Evolutionary conservation across 2,329 filamentous ascomycete species (phyloP), one percentile per base, ranked within the genome.

Genomic region (Hortaea werneckii): DNA sequence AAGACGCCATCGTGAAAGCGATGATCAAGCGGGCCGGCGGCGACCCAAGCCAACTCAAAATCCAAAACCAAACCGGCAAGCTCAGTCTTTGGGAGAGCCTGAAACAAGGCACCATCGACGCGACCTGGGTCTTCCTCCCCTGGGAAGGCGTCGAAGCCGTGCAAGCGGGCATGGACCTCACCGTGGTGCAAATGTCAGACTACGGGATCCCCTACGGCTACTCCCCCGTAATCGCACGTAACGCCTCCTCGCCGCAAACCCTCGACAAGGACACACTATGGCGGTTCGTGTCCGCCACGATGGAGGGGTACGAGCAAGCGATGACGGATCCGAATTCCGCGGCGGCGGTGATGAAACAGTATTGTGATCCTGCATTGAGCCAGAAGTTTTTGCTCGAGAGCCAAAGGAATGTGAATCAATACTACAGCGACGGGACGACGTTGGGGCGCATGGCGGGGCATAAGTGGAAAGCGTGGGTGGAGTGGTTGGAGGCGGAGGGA

Each of bases 131-230:
- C 37, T 62, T 63, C 43, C 35, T 62, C 39, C 59, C 60, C 9
- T 63, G 60, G 60, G 60, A 63, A 41, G 58, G 59, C 2, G 53
- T 61, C 6, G 58, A 62, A 41, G 58, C 59, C 1, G 54, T 57
- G 49, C 30, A 54, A 10, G 52, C 59, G 6, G 55, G 54, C 3
- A 44, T 52, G 3, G 42, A 54, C 13, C 42, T 54, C 37, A 50
- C 55, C 26, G 45, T 48, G 26, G 61, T 59, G 46, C 48, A 42
- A 29, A 38, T 56, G 28, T 53, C 52, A 34, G 58, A 60, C 37
- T 57, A 51, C 40, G 57, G 50, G 10, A 53, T 62, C 8, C 57
- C 58, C 5, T 63, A 63, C 44, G 60, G 60, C 8, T 63, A 61
- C 40, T 59, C 57, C 32, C 59, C 58, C 8, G 58, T 63, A 28